Percentiles rank a stretch among this genome's conserved stretches.
Conservation (phyloP, 176 grass and related monocot genomes). For the Carex kokanica region DNA sequence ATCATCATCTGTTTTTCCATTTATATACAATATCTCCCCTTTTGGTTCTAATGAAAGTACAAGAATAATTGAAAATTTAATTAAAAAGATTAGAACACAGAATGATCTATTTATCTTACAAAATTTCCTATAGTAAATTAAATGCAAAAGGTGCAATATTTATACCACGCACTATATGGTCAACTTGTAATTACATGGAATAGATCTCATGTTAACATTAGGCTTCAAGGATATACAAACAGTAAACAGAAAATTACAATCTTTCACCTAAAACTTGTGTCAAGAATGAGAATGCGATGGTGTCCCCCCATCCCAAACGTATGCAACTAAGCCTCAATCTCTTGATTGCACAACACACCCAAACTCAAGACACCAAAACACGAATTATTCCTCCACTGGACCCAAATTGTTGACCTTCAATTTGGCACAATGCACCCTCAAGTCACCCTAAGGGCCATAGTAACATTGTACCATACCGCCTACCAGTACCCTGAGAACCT, state of each 20-base stretch:
- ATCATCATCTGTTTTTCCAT: constrained; percentile 75
- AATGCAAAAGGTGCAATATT: background rate
- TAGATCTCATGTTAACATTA: background rate
- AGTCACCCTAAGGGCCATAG: background rate
- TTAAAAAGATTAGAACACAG: background rate
- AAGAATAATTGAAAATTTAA: constrained; percentile 22
- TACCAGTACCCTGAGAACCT: background rate
- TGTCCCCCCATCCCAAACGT: background rate
- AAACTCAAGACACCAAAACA: background rate
- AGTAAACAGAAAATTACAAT: background rate
- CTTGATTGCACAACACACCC: background rate
- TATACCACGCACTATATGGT: background rate
- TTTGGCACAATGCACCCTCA: background rate
- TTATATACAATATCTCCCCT: constrained; percentile 69
- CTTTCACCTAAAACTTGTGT: background rate
- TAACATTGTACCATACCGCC: background rate
- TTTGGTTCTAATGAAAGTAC: constrained; percentile 49
- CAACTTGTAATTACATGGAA: background rate
- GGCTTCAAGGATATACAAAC: background rate
- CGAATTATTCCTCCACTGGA: background rate
- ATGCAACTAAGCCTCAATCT: background rate
- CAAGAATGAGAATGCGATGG: background rate
- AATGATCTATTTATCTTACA: background rate
- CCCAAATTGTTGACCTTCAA: background rate
- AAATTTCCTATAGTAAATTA: background rate